Evolutionary conservation across 83 land plant genomes (phyloP).

Genomic region (Diphasiastrum complanatum): DNA sequence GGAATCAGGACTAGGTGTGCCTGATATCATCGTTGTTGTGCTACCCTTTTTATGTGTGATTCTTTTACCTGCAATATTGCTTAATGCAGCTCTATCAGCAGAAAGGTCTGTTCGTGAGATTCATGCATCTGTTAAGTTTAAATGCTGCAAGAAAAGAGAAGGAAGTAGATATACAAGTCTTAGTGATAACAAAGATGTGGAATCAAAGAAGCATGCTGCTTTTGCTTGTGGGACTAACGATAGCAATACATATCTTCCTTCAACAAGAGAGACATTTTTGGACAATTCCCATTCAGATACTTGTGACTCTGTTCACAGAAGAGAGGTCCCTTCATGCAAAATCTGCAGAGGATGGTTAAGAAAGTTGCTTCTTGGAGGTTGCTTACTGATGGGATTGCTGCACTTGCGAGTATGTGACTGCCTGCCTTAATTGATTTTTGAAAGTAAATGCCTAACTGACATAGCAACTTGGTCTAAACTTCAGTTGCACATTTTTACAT

Average conservation of each 20-base stretch:
- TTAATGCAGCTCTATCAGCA: constrained; percentile 26
- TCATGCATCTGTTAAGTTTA: constrained; percentile 19
- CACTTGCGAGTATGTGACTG: constrained; percentile 26
- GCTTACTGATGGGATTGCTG: constrained; percentile 14
- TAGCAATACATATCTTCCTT: too few species aligned
- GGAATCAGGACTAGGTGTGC: constrained; percentile 26
- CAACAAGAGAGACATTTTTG: too few species aligned
- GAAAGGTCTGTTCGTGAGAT: too few species aligned
- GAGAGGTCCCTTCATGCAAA: not conserved
- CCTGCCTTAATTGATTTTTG: too few species aligned
- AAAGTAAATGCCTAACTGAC: too few species aligned
- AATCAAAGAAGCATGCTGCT: not conserved
- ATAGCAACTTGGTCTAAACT: too few species aligned
- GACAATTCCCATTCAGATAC: not conserved
- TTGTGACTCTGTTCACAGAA: too few species aligned
- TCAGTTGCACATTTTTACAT: too few species aligned
- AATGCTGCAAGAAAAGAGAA: constrained; percentile 3
- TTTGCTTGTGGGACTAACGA: too few species aligned
- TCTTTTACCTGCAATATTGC: constrained; percentile 29
- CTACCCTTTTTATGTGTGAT: constrained; percentile 33
- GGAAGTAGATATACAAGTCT: not conserved
- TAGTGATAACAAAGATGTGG: not conserved
- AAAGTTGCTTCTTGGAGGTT: constrained; percentile 10
- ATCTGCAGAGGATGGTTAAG: constrained; percentile 28
- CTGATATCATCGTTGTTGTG: constrained; percentile 38